These are phyloP conservation scores for Trifolium dubium DNA, from an alignment of 306 rosid genomes.

Conservation along the genomic window DNA sequence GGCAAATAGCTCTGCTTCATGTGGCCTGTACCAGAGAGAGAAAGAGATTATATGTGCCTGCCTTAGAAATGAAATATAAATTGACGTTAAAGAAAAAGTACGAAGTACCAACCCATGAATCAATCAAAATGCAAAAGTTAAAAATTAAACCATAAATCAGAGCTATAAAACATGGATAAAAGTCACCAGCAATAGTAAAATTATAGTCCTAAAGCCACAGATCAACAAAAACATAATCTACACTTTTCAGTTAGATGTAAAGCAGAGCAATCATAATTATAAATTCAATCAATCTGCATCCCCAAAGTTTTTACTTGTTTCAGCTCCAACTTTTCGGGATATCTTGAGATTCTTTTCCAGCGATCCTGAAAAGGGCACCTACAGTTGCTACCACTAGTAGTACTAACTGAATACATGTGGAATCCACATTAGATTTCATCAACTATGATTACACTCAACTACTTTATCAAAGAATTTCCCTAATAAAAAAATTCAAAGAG, in stretches of 20 bases:
- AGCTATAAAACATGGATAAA: conserved; percentile 8
- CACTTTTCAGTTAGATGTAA: not conserved
- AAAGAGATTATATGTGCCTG: not conserved
- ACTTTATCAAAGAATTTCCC: conserved; percentile 4
- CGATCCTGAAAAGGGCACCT: not conserved
- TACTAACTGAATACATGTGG: not conserved
- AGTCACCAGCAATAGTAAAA: conserved; percentile 10
- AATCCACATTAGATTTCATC: not conserved
- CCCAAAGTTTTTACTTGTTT: conserved; percentile 4
- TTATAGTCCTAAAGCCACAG: conserved; percentile 12
- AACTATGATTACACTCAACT: not conserved
- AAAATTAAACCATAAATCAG: not conserved
- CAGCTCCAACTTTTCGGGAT: conserved; percentile 22
- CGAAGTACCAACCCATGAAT: not conserved
- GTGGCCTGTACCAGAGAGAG: conserved; percentile 59
- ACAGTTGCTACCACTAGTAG: not conserved
- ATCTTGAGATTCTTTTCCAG: conserved; percentile 1
- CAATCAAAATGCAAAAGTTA: conserved; percentile 22
- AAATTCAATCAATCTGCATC: not conserved
- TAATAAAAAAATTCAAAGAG: conserved; percentile 9
- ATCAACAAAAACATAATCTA: not conserved
- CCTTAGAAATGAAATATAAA: conserved; percentile 18
- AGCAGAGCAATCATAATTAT: not conserved
- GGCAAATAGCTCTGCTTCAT: conserved; percentile 91
- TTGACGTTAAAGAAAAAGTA: not conserved